Percentiles rank a stretch among this genome's conserved stretches.
Evolutionary conservation across 257 asterid genomes (phyloP).

Genomic region (Oldenlandia corymbosa): DNA sequence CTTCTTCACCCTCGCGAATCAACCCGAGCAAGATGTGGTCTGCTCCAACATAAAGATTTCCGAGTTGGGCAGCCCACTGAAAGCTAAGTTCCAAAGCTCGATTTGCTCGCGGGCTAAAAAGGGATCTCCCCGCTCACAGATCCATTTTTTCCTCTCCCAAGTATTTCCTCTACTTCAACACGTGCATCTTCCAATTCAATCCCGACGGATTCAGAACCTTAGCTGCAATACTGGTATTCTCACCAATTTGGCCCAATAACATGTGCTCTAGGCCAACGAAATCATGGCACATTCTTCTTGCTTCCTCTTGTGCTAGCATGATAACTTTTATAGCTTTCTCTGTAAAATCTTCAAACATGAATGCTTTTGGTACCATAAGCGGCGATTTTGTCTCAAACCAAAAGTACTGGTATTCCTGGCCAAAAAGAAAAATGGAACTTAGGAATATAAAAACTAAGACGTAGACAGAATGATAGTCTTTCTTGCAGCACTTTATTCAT

Average conservation of each 20-base stretch:
- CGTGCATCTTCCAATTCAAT: constrained; percentile 93
- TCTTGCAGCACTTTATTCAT: no score
- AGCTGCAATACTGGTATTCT: constrained; percentile 98
- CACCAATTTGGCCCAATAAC: constrained; percentile 87
- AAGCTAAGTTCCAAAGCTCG: constrained; percentile 88
- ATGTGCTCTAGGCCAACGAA: constrained; percentile 96
- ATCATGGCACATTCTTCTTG: constrained; percentile 91
- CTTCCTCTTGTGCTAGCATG: constrained; percentile 99
- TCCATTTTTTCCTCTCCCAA: constrained; percentile 95
- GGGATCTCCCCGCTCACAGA: constrained; percentile 90
- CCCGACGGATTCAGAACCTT: constrained; percentile 96
- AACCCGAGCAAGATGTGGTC: constrained; percentile 95
- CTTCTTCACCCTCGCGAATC: constrained; percentile 98
- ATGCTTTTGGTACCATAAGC: constrained; percentile 87
- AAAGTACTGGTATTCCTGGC: no score
- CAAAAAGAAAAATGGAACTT: no score
- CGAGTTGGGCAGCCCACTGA: constrained; percentile 98
- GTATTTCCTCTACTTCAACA: constrained; percentile 91
- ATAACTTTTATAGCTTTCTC: constrained; percentile 94
- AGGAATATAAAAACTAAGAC: no score
- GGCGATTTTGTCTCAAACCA: no score
- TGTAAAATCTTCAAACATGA: constrained; percentile 96
- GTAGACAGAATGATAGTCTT: no score
- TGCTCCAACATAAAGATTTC: constrained; percentile 96
- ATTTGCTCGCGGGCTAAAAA: constrained; percentile 93